Base-by-base conservation (phyloP, 179 eudicot species). In the Beta macrorhiza region DNA sequence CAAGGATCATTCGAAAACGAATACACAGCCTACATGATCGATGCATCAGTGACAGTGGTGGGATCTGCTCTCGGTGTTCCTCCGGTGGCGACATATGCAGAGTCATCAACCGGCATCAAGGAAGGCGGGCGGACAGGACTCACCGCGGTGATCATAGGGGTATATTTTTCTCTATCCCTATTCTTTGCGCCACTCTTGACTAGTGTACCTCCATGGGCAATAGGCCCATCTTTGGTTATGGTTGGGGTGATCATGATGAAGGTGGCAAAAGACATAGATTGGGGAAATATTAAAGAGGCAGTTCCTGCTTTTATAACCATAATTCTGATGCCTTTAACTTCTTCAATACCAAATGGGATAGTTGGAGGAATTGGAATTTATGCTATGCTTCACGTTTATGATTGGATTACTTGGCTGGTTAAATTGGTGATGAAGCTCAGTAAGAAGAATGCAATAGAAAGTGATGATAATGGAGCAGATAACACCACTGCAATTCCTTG, bases 131-230 rank as follows among this genome's bases (percentile, higher is more conserved):
- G 90, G 56, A 92, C 97, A 3, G 93, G 97, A 32, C 55, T 92
- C 64, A 92, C 97, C 0, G 93, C 93, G 0, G 80, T 89, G 42
- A 59, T 91, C 67, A 82, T 91, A 0, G 90, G 90, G 20, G 32
- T 82, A 0, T 92, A 91, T 82, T 91, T 92, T 77, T 69, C 82
- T 0, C 2, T 91, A 22, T 87, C 97, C 1, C 51, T 92, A 67
- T 87, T 91, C 79, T 92, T 92, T 67, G 82, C 88, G 47, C 97
- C 93, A 0, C 56, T 92, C 0, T 79, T 92, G 59, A 82, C 87
- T 10, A 92, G 88, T 79, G 93, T 92, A 37, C 97, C 97, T 58
- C 90, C 97, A 19, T 92, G 97, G 97, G 92, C 97, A 4, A 89
- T 92, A 74, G 97, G 97, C 17, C 97, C 97, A 59, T 87, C 92